Evolutionary conservation across 352 stramenopile genomes (phyloP), one percentile per base, ranked within the genome.

Genomic region (Phytophthora hibernalis): DNA sequence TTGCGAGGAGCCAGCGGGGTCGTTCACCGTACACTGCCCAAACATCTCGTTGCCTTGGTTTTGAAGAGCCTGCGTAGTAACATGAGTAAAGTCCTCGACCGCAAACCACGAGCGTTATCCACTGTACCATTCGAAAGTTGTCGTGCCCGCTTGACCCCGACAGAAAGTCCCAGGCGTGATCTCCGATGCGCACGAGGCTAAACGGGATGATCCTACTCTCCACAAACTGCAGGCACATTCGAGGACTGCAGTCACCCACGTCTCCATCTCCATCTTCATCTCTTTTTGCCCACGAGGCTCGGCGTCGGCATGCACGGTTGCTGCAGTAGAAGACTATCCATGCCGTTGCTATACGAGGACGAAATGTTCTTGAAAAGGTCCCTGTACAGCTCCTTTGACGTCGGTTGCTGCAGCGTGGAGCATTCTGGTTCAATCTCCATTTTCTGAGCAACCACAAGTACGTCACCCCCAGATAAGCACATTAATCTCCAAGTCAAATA

Each of bases 261-360:
- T 72, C 7, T 59, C 64, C 65, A 87, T 80, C 58, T 83, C 76
- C 71, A 87, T 82, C 49, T 83, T 87, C 21, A 87, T 68, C 35
- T 75, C 80, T 28, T 64, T 37, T 61, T 68, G 13, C 26, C 74
- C 44, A 45, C 64, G 38, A 53, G 33, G 48, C 20, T 79, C 43
- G 56, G 55, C n/a, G 40, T 49, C 13, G 60, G 65, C 3, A 81
- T 61, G 6, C 58, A 62, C 1, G 69, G 63, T 38, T 80, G 60
- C 21, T 80, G 61, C 22, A 85, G 54, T 15, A 85, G 64, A 7
- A 82, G n/a, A 10, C 44, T 59, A 9, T 38, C 37, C 21, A 52
- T 38, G 18, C 58, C 65, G 20, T 40, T 56, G 10, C 47, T 61
- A 48, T 82, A 85, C 9, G 68, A 68, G 0, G 65, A 60, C 15